phyloP scores from a whole-genome alignment of 352 stramenopile species.

The Halophytophthora batemanensis region DNA sequence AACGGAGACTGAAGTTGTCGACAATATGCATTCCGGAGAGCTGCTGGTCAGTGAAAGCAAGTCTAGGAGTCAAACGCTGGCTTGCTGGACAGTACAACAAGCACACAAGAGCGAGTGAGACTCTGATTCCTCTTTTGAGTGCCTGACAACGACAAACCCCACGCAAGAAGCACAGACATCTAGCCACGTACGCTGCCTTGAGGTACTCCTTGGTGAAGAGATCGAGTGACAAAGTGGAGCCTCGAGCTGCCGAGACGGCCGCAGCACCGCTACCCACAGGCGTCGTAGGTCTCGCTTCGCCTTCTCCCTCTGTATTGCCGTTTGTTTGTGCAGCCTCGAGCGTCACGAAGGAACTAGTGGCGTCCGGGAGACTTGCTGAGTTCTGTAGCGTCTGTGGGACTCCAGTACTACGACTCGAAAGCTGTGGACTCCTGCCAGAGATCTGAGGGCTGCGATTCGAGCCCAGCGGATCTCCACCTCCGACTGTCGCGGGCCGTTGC shows the following conservation, averaged over 20 bases:
- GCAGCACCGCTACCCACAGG: constrained; percentile 38
- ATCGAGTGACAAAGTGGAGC: constrained; percentile 36
- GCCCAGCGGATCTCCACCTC: constrained; percentile 8
- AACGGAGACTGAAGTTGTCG: background rate
- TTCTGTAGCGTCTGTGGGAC: constrained; percentile 14
- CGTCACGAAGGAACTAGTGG: constrained; percentile 14
- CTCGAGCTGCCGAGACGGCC: constrained; percentile 34
- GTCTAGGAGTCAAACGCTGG: too few relatives aligned
- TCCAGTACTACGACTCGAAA: constrained; percentile 1
- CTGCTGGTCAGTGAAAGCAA: too few relatives aligned
- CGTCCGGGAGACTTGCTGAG: constrained; percentile 25
- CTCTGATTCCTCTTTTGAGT: background rate
- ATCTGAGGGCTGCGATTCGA: constrained; percentile 11
- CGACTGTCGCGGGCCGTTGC: constrained; percentile 8
- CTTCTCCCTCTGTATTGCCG: constrained; percentile 13
- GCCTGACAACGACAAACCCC: too few relatives aligned
- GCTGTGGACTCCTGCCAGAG: background rate
- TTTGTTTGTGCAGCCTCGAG: constrained; percentile 7
- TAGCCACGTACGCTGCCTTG: constrained; percentile 34
- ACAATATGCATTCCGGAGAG: too few relatives aligned
- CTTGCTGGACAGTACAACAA: background rate
- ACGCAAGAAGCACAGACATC: background rate
- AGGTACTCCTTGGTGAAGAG: constrained; percentile 55
- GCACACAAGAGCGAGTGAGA: constrained; percentile 1
- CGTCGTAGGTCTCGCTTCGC: constrained; percentile 8